Evolutionary conservation across 2,329 filamentous ascomycete genomes (phyloP).

Genomic region (Beauveria rudraprayagi): DNA sequence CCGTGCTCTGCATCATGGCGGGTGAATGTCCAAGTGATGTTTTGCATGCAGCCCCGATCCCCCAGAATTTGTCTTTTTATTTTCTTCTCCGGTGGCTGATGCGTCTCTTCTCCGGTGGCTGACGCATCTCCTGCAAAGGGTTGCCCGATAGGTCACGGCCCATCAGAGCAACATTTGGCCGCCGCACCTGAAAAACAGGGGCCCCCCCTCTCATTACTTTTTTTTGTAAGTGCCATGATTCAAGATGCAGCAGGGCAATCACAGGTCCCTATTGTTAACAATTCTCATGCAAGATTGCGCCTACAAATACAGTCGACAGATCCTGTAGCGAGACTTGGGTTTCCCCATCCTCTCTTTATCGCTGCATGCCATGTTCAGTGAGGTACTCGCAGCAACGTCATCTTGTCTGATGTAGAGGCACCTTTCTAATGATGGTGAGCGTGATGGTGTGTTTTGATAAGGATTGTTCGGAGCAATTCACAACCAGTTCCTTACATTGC

Average conservation of each 20-base stretch:
- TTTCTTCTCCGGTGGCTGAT: no score
- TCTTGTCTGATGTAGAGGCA: no score
- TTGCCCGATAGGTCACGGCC: not conserved
- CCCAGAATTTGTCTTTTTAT: not conserved
- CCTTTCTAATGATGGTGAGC: no score
- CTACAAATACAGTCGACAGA: no score
- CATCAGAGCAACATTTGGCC: not conserved
- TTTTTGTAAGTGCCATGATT: not conserved
- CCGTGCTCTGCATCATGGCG: not conserved
- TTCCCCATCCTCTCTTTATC: not conserved
- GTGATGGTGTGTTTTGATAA: no score
- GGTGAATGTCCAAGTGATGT: not conserved
- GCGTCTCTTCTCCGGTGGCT: not conserved
- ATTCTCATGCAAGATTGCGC: no score
- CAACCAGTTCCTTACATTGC: no score
- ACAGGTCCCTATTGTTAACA: not conserved
- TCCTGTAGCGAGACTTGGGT: no score
- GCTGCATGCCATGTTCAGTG: no score
- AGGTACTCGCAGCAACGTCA: no score
- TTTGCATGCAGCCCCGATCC: not conserved
- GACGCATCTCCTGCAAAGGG: not conserved
- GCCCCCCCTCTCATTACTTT: not conserved
- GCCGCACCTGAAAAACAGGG: not conserved
- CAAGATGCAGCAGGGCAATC: not conserved
- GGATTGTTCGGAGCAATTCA: no score